Conservation (phyloP, 805 yeast species). For the Clavispora fructus region DNA sequence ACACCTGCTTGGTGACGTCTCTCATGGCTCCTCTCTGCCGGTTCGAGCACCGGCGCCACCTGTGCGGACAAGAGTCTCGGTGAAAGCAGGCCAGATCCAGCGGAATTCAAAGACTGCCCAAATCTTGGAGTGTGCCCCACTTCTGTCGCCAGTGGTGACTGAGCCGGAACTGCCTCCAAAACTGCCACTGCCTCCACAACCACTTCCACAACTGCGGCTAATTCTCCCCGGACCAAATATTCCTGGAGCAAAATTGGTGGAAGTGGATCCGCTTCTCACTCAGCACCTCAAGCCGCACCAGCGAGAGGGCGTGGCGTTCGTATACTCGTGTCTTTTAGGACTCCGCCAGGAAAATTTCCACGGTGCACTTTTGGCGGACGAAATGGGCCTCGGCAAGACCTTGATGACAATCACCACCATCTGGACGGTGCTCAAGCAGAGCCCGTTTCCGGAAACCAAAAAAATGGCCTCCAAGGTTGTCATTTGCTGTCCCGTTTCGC, state of each 20-base stretch:
- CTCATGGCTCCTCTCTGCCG: neutral
- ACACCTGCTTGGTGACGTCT: neutral
- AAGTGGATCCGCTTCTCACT: conserved; percentile 56
- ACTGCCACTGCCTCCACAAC: too few species aligned
- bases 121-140: neutral
- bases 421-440: conserved; percentile 76
- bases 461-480: conserved; percentile 54
- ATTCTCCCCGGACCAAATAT: neutral
- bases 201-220: too few species aligned
- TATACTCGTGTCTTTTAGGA: conserved; percentile 82
- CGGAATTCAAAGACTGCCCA: neutral
- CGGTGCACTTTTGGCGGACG: conserved; percentile 91
- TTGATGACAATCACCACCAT: conserved; percentile 76
- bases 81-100: neutral
- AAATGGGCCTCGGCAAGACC: conserved; percentile 91
- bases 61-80: neutral
- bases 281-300: conserved; percentile 75
- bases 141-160: neutral
- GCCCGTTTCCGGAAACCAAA: conserved; percentile 34
- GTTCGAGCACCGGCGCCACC: neutral
- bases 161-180: too few species aligned
- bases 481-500: conserved; percentile 87
- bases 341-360: conserved; percentile 41
- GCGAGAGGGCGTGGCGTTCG: conserved; percentile 71
- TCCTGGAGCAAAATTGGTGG: conserved; percentile 25